phyloP scores from a whole-genome alignment of 164 flowering plant genomes.

The Pachysandra terminalis region DNA sequence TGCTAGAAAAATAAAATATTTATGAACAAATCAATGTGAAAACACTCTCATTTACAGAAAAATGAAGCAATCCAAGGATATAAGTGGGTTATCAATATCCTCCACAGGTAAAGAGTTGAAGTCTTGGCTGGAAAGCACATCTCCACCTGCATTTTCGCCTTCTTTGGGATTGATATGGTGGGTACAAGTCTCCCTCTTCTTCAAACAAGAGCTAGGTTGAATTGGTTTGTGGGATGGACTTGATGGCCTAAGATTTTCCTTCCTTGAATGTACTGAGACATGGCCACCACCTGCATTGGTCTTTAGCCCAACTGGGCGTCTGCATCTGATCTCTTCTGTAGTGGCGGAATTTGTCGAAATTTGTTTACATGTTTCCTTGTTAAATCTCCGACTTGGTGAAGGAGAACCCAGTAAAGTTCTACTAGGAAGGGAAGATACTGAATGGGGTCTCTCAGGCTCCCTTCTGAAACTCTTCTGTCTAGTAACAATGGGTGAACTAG shows the following conservation, averaged over 20 bases:
- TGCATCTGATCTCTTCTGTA: conserved; percentile 6
- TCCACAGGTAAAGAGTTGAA: conserved; percentile 28
- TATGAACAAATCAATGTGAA: no score
- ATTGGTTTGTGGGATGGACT: conserved; percentile 17
- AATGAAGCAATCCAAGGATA: conserved; percentile 76
- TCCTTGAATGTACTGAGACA: conserved; percentile 10
- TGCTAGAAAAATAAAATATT: no score
- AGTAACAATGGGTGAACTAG: conserved; percentile 30
- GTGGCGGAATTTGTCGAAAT: neutral
- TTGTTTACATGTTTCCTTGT: conserved; percentile 16
- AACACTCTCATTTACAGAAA: conserved; percentile 36
- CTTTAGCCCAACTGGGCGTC: conserved; percentile 10
- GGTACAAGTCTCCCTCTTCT: conserved; percentile 22
- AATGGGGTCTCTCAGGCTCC: conserved; percentile 18
- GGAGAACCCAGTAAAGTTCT: conserved; percentile 33
- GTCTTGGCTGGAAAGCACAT: conserved; percentile 19
- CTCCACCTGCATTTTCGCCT: conserved; percentile 26
- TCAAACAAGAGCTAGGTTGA: no score
- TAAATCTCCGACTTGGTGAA: conserved; percentile 45
- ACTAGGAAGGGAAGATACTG: conserved; percentile 5
- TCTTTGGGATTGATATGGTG: conserved; percentile 23
- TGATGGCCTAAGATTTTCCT: conserved; percentile 21
- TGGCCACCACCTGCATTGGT: conserved; percentile 7
- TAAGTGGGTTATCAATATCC: conserved; percentile 65
- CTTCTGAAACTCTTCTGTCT: conserved; percentile 45